phyloP scores from a whole-genome alignment of 2,329 filamentous ascomycete species.

The Paecilomyces sp. region DNA sequence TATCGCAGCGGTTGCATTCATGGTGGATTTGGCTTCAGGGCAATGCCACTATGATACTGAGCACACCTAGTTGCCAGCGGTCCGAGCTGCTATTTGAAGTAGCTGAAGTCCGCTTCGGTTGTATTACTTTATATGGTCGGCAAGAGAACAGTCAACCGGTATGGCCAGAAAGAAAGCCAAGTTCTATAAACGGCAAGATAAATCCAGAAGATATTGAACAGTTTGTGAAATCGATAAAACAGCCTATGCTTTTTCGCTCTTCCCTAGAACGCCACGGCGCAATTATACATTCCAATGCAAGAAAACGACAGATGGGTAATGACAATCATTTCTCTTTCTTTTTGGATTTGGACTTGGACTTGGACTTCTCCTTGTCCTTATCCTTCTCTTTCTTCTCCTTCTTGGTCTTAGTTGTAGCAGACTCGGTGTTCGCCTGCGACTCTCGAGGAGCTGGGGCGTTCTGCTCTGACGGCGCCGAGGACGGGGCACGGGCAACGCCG shows the following conservation, averaged over 20 bases:
- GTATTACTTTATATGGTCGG: neutral
- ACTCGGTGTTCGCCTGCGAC: conserved; percentile 4
- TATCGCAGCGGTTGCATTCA: neutral
- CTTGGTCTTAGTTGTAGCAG: neutral
- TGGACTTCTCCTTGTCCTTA: conserved; percentile 13
- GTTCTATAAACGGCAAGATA: neutral
- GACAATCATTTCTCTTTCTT: conserved; percentile 13
- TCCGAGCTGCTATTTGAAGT: no score
- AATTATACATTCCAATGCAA: neutral
- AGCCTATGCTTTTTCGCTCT: neutral
- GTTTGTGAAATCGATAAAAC: neutral
- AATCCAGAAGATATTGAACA: neutral
- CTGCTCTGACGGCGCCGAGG: conserved; percentile 1
- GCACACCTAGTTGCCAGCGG: neutral
- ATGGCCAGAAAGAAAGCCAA: neutral
- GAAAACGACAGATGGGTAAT: neutral
- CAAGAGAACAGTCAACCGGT: neutral
- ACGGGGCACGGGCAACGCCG: conserved; percentile 12
- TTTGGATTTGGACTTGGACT: conserved; percentile 13
- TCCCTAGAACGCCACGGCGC: neutral
- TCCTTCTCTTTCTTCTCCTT: conserved; percentile 5
- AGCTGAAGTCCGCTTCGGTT: neutral
- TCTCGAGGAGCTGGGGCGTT: neutral
- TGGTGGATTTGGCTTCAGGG: no score
- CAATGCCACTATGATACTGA: neutral